Conservation (phyloP, 108 stramenopile species). For the Aureococcus anophagefferens region DNA sequence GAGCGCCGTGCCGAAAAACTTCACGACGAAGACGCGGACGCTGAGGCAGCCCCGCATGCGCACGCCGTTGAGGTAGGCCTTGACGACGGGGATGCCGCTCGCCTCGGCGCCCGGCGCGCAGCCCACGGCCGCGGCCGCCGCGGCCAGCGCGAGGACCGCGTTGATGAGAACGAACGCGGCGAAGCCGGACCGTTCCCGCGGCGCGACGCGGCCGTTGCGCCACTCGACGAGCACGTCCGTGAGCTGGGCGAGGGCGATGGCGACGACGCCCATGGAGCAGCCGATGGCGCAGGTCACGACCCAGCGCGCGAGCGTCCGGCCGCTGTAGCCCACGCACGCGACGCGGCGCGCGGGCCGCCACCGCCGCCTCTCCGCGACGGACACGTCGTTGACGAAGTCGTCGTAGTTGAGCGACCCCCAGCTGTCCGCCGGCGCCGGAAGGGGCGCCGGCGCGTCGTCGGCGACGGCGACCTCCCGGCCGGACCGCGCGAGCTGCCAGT, state of each 20-base stretch:
- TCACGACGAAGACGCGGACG: slow-evolving; percentile 25
- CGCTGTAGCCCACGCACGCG: background rate
- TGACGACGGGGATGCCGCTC: slow-evolving; percentile 72
- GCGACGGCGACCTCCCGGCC: too few relatives aligned
- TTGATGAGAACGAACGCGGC: background rate
- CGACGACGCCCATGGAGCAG: background rate
- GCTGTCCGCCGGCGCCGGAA: background rate
- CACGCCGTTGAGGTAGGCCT: slow-evolving; percentile 71
- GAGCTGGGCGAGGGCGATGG: background rate
- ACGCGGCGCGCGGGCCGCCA: background rate
- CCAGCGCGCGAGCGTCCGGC: background rate
- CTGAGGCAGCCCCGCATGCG: slow-evolving; percentile 33
- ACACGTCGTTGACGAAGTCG: background rate
- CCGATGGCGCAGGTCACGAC: background rate
- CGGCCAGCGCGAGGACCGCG: background rate
- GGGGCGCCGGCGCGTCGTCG: too few relatives aligned
- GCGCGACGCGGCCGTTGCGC: background rate
- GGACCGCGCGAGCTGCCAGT: too few relatives aligned
- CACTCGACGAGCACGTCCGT: background rate
- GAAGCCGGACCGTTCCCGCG: too few relatives aligned
- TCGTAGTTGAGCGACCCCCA: background rate
- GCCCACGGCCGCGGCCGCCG: background rate
- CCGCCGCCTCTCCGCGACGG: background rate
- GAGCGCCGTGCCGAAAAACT: slow-evolving; percentile 59
- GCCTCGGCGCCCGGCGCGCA: slow-evolving; percentile 41